Percentiles rank a stretch among this genome's conserved stretches.
These are phyloP conservation scores for Kuraishia hungarica DNA, from an alignment of 805 yeast species.

Conservation along the genomic window DNA sequence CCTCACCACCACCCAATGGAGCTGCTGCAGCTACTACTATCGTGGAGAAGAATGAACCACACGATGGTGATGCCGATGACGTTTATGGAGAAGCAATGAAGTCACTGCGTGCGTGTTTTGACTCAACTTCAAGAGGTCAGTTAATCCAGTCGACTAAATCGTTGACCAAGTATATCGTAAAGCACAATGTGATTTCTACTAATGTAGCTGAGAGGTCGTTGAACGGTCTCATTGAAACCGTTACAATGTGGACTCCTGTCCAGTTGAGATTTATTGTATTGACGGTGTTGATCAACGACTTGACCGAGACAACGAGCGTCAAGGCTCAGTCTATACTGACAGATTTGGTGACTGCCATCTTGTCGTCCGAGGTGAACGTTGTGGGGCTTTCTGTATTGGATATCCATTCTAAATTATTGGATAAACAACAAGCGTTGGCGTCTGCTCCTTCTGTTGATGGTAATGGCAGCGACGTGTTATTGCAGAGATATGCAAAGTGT, in stretches of 20 bases:
- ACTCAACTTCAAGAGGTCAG: constrained; percentile 54
- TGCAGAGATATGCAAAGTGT: constrained; percentile 42
- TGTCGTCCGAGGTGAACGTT: constrained; percentile 74
- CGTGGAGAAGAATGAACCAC: constrained; percentile 1
- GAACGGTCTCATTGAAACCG: constrained; percentile 42
- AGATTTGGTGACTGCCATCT: constrained; percentile 31
- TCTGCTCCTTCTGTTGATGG: constrained; percentile 12
- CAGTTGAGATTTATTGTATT: constrained; percentile 66
- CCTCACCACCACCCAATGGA: neutral
- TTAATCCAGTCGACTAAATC: constrained; percentile 47
- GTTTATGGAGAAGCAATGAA: constrained; percentile 10
- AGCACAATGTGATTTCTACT: constrained; percentile 7
- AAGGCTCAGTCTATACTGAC: constrained; percentile 6
- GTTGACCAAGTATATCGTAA: constrained; percentile 36
- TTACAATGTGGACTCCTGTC: constrained; percentile 73
- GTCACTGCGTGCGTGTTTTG: constrained; percentile 54
- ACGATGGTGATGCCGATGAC: constrained; percentile 9
- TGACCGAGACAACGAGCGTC: neutral
- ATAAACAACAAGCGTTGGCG: constrained; percentile 31
- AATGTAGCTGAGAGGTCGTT: constrained; percentile 34
- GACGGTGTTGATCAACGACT: constrained; percentile 21
- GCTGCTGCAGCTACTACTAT: neutral
- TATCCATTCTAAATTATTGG: constrained; percentile 50
- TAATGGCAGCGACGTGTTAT: constrained; percentile 10
- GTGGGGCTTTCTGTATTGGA: constrained; percentile 85